Evolutionary conservation across 2,329 filamentous ascomycete species (phyloP), one percentile per base, ranked within the genome.

Genomic region (Moelleriella libera): DNA sequence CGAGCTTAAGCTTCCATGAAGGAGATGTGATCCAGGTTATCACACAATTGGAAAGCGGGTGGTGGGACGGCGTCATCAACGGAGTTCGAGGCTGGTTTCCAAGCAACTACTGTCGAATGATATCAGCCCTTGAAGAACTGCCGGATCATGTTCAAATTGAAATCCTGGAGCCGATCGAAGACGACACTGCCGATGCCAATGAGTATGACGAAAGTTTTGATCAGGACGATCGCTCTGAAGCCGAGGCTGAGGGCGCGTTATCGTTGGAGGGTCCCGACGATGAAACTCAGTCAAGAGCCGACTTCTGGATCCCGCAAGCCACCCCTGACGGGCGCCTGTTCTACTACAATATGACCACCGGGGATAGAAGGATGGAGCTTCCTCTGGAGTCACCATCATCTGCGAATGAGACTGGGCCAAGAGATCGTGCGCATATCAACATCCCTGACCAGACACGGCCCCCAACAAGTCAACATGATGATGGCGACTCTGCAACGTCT

Each of bases 31-130:
- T 98, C 58, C 90, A 97, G 68, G 92, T 98, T 57, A 90, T 98
- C 58, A 98, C 92, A 47, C 90, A 96, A 68, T 75, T 97, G 49
- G 92, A 98, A 66, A 97, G 89, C 59, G 92, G 92, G 48, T 98
- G 92, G 92, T 98, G 92, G 92, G 92, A 98, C 68, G 92, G 92
- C 45, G 88, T 98, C 48, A 95, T 98, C 63, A 92, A 96, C 60
- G 88, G 89, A 50, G 85, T 95, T 56, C 83, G 92, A 62, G 92
- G 92, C 63, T 98, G 92, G 92, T 98, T 98, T 64, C 92, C 92
- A 39, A 97, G 90, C 73, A 98, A 98, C 66, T 98, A 98, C 69
- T 97, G 92, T 69, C 82, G 88, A 54, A 80, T 92, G 53, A 84
- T 97, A 57, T 78, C 80, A 50, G 82, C 80, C 56, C 76, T 83